Base-by-base conservation (phyloP, 179 eudicot genomes). In the Spinacia oleracea region DNA sequence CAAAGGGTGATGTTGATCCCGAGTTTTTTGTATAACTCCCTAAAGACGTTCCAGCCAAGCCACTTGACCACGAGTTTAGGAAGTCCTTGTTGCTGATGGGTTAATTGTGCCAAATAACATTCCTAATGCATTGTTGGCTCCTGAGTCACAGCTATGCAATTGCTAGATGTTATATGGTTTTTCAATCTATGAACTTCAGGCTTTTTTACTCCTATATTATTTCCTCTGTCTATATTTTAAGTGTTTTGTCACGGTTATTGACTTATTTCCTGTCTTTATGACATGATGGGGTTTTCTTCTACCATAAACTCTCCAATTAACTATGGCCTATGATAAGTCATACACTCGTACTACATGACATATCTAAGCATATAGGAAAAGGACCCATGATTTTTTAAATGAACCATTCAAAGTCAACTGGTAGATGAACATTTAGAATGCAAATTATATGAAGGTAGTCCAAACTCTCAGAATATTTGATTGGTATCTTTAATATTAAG, bases 341-440 rank as follows among this genome's bases (percentile, higher is more conserved):
- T 66, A 65, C 35, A 48, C 18, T 48, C 20, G 18, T 48, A 48
- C 53, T 29, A n/a, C n/a, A 48, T 40, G n/a, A 77, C 65, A 31
- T 3, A 55, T 42, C 68, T 38, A 78, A 59, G 59, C 23, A 9
- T 34, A 25, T 59, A 38, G 80, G 75, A 29, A 25, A 76, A 18
- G 16, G 34, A 14, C 51, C 55, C 23, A 2, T 55, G 1, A 40
- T 31, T 34, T 34, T 51, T 78, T 16, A 6, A n/a, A 6, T 34
- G 70, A 79, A 34, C 9, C 18, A 46, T 63, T 45, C 63, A 79
- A 79, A 71, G 81, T 72, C 81, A 79, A 79, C 77, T 59, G 48
- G 23, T 42, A 40, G 31, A 6, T 15, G 16, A 45, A 76, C 25
- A 25, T 31, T 4, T 62, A 31, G 16, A 53, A 56, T 12, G 31